A percentile compares a stretch with the other conserved stretches of the same genome.
Conservation (phyloP, 108 stramenopile genomes). For the Conticribra weissflogii region DNA sequence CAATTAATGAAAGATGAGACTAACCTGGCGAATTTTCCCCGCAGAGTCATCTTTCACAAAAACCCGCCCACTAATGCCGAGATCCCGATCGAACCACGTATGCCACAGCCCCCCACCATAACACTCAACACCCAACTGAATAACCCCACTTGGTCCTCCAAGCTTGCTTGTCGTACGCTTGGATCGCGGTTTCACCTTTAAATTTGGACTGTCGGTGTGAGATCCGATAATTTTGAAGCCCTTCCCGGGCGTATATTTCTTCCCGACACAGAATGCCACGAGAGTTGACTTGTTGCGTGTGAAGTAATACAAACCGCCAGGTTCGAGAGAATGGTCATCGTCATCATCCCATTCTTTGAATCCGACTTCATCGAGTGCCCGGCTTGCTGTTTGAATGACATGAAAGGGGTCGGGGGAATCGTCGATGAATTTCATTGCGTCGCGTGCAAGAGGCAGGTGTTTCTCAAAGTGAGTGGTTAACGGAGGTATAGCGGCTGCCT, state of each 20-base stretch:
- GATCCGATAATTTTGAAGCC: conserved; percentile 94
- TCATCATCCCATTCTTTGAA: conserved; percentile 67
- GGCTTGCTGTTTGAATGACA: conserved; percentile 64
- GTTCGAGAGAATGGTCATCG: conserved; percentile 2
- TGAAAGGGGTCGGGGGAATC: conserved; percentile 81
- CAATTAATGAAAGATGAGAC: too few species aligned
- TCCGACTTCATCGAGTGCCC: conserved; percentile 57
- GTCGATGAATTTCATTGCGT: conserved; percentile 77
- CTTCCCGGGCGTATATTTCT: conserved; percentile 47
- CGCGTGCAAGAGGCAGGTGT: conserved; percentile 64
- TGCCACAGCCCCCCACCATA: conserved; percentile 98
- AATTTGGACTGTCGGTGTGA: conserved; percentile 94
- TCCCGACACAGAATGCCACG: conserved; percentile 93
- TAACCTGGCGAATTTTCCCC: conserved; percentile 46
- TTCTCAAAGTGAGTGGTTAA: conserved; percentile 33
- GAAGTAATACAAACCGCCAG: conserved; percentile 92
- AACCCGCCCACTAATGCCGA: conserved; percentile 92
- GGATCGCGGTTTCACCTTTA: conserved; percentile 90
- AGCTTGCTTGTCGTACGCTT: conserved; percentile 58
- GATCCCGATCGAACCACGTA: conserved; percentile 96
- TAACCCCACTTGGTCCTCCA: conserved; percentile 52
- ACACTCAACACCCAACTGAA: conserved; percentile 88
- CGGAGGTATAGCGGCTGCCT: conserved; percentile 10
- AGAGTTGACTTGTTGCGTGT: conserved; percentile 92
- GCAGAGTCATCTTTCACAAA: conserved; percentile 59